Evolutionary conservation across 1,284 basidiomycete genomes (phyloP), one percentile per base, ranked within the genome.

Genomic region (Ceratobasidium sp.): DNA sequence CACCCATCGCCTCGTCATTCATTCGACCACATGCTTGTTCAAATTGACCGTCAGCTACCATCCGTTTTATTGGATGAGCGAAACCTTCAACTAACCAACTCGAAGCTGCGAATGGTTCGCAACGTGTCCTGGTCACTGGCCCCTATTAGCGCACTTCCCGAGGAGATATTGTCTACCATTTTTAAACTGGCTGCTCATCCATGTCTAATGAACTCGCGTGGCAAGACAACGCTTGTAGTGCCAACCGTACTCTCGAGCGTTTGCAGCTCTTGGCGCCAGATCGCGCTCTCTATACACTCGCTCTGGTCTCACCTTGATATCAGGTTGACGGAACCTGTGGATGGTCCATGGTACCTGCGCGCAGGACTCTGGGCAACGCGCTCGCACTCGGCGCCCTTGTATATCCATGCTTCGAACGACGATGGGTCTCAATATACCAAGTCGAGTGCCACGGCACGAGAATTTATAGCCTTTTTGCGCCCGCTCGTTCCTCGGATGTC

Each of bases 231-330:
- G 19, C 19, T 49, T 15, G 13, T 62, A 2, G n/a, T 6, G 59
- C 59, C 59, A 9, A 37, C n/a, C 3, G 59, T 62, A 2, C 15
- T 62, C 19, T 62, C 59, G 2, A 13, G 59, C 5, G 59, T 62
- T n/a, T 62, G 59, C n/a, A 43, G 5, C n/a, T n/a, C 19, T 8
- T 62, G 59, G 59, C 59, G 59, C 34, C 32, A 62, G 11, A 2
- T 62, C 11, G 1, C 59, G 5, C 37, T 40, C 37, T 62, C 59
- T n/a, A 22, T 40, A 5, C 37, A 8, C 7, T 62, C 37, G 34
- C 59, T 62, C 37, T 62, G 59, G 59, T 62, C 34, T n/a, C 59
- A 62, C 19, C 40, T 62, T 37, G 34, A 62, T n/a, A 40, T 62
- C 11, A 22, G 22, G 7, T 17, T 62, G 37, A 43, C 2, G 7